Evolutionary conservation across 2,329 filamentous ascomycete genomes (phyloP).

Genomic region (Raffaelea ambrosiae): DNA sequence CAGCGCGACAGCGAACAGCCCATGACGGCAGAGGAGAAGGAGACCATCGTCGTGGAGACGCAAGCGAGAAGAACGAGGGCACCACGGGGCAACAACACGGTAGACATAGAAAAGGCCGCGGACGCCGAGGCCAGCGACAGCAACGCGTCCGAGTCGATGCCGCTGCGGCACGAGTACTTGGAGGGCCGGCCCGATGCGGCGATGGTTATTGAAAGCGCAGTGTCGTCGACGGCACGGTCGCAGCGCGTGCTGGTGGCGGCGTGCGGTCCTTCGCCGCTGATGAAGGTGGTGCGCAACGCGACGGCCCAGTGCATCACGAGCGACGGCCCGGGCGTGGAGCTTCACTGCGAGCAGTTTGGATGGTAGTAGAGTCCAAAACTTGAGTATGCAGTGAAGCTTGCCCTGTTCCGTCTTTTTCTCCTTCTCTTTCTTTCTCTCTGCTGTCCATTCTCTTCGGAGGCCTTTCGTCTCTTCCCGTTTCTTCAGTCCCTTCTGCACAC

Average conservation of each 20-base stretch:
- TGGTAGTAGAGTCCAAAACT: constrained; percentile 23
- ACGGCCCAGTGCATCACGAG: constrained; percentile 33
- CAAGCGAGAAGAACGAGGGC: no score
- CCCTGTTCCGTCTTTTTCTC: not conserved
- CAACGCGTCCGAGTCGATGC: constrained; percentile 5
- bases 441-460: not conserved
- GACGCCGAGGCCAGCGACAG: constrained; percentile 1
- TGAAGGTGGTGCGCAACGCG: constrained; percentile 33
- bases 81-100: no score
- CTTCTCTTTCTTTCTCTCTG: not conserved
- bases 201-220: constrained; percentile 27
- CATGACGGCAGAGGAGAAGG: no score
- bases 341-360: constrained; percentile 42
- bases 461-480: not conserved
- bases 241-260: constrained; percentile 36
- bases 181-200: constrained; percentile 32
- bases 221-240: constrained; percentile 21
- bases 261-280: constrained; percentile 37
- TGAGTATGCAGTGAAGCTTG: not conserved
- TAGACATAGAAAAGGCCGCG: no score
- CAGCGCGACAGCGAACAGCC: no score
- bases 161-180: constrained; percentile 20
- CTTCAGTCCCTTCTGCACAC: no score
- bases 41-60: no score
- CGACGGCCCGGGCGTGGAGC: constrained; percentile 38